Evolutionary conservation across 257 asterid species (phyloP).

Genomic region (Coffea eugenioides): DNA sequence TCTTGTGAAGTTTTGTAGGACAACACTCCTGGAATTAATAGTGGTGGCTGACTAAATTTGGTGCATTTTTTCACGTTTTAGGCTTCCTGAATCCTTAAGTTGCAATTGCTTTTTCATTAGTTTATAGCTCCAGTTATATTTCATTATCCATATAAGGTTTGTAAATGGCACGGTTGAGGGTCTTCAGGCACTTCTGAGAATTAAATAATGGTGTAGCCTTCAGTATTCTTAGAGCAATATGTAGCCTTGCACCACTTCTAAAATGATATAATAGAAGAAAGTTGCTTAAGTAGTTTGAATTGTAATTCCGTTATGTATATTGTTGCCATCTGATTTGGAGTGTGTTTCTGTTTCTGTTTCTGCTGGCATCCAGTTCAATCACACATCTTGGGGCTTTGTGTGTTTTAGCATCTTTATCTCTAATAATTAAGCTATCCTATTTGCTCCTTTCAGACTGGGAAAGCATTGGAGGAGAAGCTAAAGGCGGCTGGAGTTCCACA

Average conservation of each 20-base stretch:
- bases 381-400: background rate
- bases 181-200: no score
- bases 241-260: background rate
- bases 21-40: background rate
- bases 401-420: background rate
- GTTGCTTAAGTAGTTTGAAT: background rate
- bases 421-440: constrained; percentile 9
- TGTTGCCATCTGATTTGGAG: background rate
- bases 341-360: background rate
- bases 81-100: background rate
- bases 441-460: constrained; percentile 55
- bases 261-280: background rate
- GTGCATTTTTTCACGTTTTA: background rate
- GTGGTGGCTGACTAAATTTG: background rate
- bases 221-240: no score
- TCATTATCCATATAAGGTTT: no score
- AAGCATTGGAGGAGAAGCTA: constrained; percentile 80
- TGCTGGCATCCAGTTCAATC: background rate
- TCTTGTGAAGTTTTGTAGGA: background rate
- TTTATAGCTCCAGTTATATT: no score
- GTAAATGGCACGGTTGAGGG: background rate
- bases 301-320: background rate
- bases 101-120: background rate
- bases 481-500: constrained; percentile 69
- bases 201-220: background rate